Evolutionary conservation across 2,329 filamentous ascomycete species (phyloP).

Genomic region (Dothideomycetes sp.): DNA sequence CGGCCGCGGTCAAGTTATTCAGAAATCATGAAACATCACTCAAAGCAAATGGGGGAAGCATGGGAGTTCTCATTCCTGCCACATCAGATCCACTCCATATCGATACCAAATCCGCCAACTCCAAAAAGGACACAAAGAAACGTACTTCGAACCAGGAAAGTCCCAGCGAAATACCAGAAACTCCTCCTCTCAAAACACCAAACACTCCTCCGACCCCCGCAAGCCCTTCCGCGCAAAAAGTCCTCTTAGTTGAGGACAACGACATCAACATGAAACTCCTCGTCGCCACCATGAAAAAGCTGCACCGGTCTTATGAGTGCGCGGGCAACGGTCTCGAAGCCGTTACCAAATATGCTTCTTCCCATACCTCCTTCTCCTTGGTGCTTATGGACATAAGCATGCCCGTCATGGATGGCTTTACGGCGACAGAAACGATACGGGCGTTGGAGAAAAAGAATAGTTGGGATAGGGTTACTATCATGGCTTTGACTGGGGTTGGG

Average conservation of each 20-base stretch:
- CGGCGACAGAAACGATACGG: constrained; percentile 24
- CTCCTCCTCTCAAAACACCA: not conserved
- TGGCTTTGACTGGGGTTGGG: constrained; percentile 27
- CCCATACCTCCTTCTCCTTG: constrained; percentile 31
- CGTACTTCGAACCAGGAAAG: not conserved
- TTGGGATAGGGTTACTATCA: constrained; percentile 16
- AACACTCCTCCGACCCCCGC: not conserved
- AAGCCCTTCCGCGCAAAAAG: not conserved
- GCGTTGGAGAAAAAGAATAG: constrained; percentile 19
- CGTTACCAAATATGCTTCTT: constrained; percentile 31
- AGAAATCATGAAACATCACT: no score
- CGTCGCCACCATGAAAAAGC: constrained; percentile 19
- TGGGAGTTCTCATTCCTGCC: no score
- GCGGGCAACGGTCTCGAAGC: constrained; percentile 41
- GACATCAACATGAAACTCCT: constrained; percentile 25
- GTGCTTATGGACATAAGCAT: constrained; percentile 40
- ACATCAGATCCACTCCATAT: no score
- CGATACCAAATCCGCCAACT: not conserved
- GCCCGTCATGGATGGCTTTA: constrained; percentile 28
- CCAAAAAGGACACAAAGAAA: not conserved
- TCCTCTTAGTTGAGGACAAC: constrained; percentile 28
- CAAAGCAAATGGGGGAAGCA: no score
- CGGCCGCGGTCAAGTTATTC: constrained; percentile 6
- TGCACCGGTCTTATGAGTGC: constrained; percentile 13
- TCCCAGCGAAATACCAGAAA: not conserved